A percentile compares a stretch with the other conserved stretches of the same genome.
These are phyloP conservation scores for Candida hungchunana DNA, from an alignment of 805 yeast species.

Conservation along the genomic window DNA sequence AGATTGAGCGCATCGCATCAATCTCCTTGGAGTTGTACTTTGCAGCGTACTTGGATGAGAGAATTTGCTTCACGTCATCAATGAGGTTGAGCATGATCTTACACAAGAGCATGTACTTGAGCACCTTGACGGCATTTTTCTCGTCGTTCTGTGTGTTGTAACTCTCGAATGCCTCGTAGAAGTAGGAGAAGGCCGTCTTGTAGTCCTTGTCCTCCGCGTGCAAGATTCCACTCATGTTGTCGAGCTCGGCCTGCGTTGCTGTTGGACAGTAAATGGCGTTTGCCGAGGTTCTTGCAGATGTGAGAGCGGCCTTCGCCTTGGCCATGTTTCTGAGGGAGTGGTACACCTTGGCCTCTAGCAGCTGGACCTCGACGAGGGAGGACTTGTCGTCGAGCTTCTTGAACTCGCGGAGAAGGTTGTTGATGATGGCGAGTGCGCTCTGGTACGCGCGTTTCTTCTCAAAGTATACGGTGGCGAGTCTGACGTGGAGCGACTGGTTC, in stretches of 20 bases:
- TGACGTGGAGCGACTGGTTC: constrained; percentile 82
- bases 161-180: constrained; percentile 92
- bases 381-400: constrained; percentile 94
- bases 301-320: constrained; percentile 85
- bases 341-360: constrained; percentile 84
- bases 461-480: constrained; percentile 73
- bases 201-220: constrained; percentile 97
- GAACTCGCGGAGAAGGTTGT: constrained; percentile 72
- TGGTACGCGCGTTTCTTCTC: constrained; percentile 56
- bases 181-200: constrained; percentile 92
- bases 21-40: constrained; percentile 80
- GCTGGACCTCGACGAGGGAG: constrained; percentile 90
- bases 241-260: constrained; percentile 89
- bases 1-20: constrained; percentile 94
- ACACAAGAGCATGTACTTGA: constrained; percentile 88
- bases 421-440: constrained; percentile 69
- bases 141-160: constrained; percentile 57
- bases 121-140: constrained; percentile 66
- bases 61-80: constrained; percentile 77
- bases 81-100: constrained; percentile 88
- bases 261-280: constrained; percentile 95
- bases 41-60: constrained; percentile 67
- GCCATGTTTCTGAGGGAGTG: constrained; percentile 89
- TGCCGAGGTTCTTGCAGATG: constrained; percentile 96
- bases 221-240: constrained; percentile 89